Percentiles rank a stretch among this genome's conserved stretches.
Conservation (phyloP, 169 alveolate genomes). For the Pseudocohnilembus persalinus region DNA sequence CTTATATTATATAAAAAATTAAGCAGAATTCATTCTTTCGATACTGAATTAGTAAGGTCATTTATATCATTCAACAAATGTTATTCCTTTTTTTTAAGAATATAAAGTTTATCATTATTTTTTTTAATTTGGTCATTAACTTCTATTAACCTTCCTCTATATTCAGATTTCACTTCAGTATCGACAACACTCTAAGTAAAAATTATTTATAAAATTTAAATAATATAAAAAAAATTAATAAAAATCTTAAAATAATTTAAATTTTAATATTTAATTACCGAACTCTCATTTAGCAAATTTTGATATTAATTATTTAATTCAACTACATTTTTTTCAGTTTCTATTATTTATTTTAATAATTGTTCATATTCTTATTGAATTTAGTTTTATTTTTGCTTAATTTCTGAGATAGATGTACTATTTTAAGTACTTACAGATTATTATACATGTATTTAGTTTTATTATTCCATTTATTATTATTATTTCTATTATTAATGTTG, state of each 20-base stretch:
- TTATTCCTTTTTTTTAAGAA: not conserved
- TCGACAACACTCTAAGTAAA: not conserved
- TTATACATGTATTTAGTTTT: too few species aligned
- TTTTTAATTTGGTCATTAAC: not conserved
- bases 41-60: too few species aligned
- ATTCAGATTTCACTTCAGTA: not conserved
- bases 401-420: too few species aligned
- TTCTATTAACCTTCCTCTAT: not conserved
- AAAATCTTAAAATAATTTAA: too few species aligned
- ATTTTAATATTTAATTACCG: not conserved
- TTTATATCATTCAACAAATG: not conserved
- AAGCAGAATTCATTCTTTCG: too few species aligned
- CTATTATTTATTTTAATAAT: not conserved
- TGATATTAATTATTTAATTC: not conserved
- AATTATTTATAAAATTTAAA: too few species aligned
- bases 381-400: not conserved
- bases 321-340: not conserved
- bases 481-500: not conserved
- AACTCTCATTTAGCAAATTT: not conserved
- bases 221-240: too few species aligned
- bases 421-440: too few species aligned
- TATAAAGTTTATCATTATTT: not conserved
- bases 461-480: too few species aligned
- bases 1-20: too few species aligned
- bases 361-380: not conserved